Base-by-base conservation (phyloP, 2,329 filamentous ascomycete genomes). In the Fusarium sp. region DNA sequence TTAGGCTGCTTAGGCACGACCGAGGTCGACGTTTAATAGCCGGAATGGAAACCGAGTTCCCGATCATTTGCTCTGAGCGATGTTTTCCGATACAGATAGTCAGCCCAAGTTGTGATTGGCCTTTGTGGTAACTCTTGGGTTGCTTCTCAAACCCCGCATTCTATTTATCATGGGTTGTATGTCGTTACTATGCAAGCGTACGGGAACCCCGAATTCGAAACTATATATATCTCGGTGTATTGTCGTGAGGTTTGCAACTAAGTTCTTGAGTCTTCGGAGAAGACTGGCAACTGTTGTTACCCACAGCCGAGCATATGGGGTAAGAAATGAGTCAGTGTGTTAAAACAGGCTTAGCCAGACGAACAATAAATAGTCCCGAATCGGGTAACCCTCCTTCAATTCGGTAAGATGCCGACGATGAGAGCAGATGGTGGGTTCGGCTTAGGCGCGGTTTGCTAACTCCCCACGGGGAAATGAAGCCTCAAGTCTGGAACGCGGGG, bases 401-500 rank as follows among this genome's bases (percentile, higher is more conserved):
- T 61, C 56, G 61, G 56, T 40, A 61, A 46, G 45, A 52, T 53
- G 36, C 56, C 40, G 61, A 47, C 28, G 58, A 42, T 25, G 36
- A 44, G 45, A 58, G 19, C 19, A 38, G 61, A 58, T 36, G 61
- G 53, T 65, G 61, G 61, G 61, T 35, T 64, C 61, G 61, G 61
- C 61, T 65, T 64, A 64, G 28, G 45, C 49, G 36, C 41, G 28
- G 60, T 55, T 46, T 46, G 42, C 32, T 43, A 43, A 41, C 12
- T 50, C 61, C 61, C 61, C 61, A 58, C 49, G 61, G 61, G 61
- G 61, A 65, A 64, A 65, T 49, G 58, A 63, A 63, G 60, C 47
- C 47, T 63, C 44, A 48, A 38, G 43, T 39, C 40, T 45, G 36
- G 34, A 55, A 61, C 56, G 61, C 56, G 60, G 58, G 61, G 61